Conservation (phyloP, 208 protist genomes). For the Phytomonas serpens region DNA sequence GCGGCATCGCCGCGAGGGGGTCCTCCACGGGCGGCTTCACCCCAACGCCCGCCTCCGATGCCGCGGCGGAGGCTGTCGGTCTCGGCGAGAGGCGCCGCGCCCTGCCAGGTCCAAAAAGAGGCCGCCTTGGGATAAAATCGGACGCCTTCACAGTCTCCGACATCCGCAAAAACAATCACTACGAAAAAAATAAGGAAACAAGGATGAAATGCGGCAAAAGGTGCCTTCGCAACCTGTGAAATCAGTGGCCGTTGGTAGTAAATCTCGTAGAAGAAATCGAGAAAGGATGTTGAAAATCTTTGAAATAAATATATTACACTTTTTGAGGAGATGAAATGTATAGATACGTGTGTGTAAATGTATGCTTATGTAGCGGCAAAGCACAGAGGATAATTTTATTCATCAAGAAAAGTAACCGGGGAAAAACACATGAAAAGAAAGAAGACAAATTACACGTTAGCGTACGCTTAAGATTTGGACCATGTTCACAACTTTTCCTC, state of each 20-base stretch:
- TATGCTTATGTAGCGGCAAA: background rate
- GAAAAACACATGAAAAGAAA: background rate
- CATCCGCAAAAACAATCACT: background rate
- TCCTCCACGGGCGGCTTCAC: background rate
- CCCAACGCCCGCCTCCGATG: no score
- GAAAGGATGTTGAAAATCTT: background rate
- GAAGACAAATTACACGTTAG: background rate
- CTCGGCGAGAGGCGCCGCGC: background rate
- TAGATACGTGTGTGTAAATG: constrained; percentile 10
- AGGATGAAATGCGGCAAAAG: background rate
- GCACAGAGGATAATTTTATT: background rate
- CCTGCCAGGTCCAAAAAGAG: background rate
- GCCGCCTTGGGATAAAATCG: background rate
- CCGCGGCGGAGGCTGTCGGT: no score
- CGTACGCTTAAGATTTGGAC: background rate
- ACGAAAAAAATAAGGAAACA: background rate
- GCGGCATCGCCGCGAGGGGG: background rate
- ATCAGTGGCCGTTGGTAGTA: background rate
- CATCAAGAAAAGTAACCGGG: background rate
- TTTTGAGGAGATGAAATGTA: background rate
- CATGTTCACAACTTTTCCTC: background rate
- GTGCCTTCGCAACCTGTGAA: background rate
- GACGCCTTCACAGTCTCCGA: background rate
- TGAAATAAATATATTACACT: background rate
- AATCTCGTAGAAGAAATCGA: background rate